Evolutionary conservation across 2,329 filamentous ascomycete species (phyloP).

Genomic region (Sclerotinia glacialis): DNA sequence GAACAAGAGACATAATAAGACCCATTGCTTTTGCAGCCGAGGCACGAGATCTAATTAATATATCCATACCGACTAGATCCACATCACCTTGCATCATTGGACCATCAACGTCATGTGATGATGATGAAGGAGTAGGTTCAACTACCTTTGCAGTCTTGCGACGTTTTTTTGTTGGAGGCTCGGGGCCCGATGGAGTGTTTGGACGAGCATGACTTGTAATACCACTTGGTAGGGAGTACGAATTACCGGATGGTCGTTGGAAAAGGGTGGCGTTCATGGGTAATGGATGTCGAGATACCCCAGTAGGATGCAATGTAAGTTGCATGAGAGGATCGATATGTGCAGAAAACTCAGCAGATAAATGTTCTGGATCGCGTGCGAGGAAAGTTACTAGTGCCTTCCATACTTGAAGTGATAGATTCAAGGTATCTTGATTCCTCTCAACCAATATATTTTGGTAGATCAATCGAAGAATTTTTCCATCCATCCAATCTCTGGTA

Average conservation of each 20-base stretch:
- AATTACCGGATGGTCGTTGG: slow-evolving; percentile 87
- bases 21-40: slow-evolving; percentile 84
- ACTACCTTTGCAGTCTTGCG: slow-evolving; percentile 83
- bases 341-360: slow-evolving; percentile 68
- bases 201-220: slow-evolving; percentile 44
- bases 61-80: slow-evolving; percentile 87
- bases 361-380: slow-evolving; percentile 57
- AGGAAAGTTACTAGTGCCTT: slow-evolving; percentile 69
- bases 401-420: slow-evolving; percentile 85
- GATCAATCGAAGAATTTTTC: slow-evolving; percentile 79
- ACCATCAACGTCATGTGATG: slow-evolving; percentile 93
- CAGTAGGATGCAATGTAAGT: slow-evolving; percentile 85
- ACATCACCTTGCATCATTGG: slow-evolving; percentile 98
- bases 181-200: slow-evolving; percentile 45
- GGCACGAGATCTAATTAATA: slow-evolving; percentile 84
- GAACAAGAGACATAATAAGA: slow-evolving; percentile 74
- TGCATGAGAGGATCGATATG: slow-evolving; percentile 81
- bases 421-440: slow-evolving; percentile 77
- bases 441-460: slow-evolving; percentile 97
- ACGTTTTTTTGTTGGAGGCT: slow-evolving; percentile 67
- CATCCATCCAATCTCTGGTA: slow-evolving; percentile 88
- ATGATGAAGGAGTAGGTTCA: slow-evolving; percentile 57
- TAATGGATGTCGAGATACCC: slow-evolving; percentile 84
- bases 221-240: slow-evolving; percentile 60
- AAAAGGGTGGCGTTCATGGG: slow-evolving; percentile 89